Conservation (phyloP, 2,329 filamentous ascomycete species). For the Pezicula neosporulosa region DNA sequence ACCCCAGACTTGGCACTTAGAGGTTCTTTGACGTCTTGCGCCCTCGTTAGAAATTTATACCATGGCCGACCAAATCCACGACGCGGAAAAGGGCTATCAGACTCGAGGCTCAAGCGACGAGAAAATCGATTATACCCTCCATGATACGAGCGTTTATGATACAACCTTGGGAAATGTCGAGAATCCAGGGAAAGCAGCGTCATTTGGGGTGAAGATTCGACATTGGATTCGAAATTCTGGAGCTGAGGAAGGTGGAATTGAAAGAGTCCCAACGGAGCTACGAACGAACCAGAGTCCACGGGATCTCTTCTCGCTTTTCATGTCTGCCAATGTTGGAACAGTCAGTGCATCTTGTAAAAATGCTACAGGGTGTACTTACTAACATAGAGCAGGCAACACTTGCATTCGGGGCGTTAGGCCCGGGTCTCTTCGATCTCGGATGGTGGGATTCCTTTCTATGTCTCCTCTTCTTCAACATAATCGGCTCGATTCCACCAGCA, state of each 20-base stretch:
- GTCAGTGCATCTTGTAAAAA: not conserved
- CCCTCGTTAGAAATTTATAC: no score
- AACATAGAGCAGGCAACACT: not conserved
- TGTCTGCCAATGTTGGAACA: slow-evolving; percentile 1
- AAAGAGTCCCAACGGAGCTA: not conserved
- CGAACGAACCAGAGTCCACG: slow-evolving; percentile 1
- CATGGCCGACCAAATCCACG: not conserved
- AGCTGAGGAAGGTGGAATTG: slow-evolving; percentile 1
- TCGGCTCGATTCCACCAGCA: slow-evolving; percentile 20
- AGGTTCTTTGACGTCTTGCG: no score
- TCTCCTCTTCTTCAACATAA: slow-evolving; percentile 26
- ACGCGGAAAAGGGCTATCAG: not conserved
- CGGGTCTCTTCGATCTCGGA: slow-evolving; percentile 13
- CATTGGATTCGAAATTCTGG: slow-evolving; percentile 2
- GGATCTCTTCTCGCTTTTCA: not conserved
- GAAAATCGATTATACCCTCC: not conserved
- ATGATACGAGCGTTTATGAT: not conserved
- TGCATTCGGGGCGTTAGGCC: not conserved
- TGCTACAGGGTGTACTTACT: not conserved
- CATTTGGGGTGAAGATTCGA: not conserved
- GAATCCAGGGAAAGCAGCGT: not conserved
- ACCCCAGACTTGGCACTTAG: no score
- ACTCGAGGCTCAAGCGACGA: not conserved
- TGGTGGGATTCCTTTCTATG: slow-evolving; percentile 21
- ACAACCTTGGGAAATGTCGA: not conserved